Percentiles rank a stretch among this genome's conserved stretches.
phyloP scores from a whole-genome alignment of 352 stramenopile genomes.

The Globisporangium viniferum region DNA sequence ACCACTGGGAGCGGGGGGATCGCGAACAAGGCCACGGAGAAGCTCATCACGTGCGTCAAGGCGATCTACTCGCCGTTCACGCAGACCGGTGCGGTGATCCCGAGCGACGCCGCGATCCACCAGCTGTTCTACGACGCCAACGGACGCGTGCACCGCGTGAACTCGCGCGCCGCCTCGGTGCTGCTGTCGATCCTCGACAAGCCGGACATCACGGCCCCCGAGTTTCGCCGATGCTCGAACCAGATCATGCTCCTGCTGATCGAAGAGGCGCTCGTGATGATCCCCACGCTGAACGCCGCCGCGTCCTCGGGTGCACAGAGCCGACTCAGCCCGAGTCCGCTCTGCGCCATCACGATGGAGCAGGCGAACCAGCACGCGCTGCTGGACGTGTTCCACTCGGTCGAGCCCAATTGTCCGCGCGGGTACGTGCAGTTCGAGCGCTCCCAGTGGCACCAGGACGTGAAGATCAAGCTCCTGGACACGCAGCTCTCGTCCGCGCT shows the following conservation, averaged over 20 bases:
- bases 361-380: conserved; percentile 15
- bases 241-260: conserved; percentile 34
- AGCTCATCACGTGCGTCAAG: conserved; percentile 20
- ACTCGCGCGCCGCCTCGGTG: conserved; percentile 16
- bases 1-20: background rate
- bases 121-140: background rate
- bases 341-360: conserved; percentile 13
- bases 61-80: conserved; percentile 19
- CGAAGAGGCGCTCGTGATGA: conserved; percentile 32
- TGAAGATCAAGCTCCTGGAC: conserved; percentile 18
- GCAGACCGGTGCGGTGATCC: background rate
- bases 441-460: conserved; percentile 18
- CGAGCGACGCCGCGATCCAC: background rate
- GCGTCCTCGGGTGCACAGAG: background rate
- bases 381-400: conserved; percentile 24
- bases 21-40: conserved; percentile 8
- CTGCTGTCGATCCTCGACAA: conserved; percentile 21
- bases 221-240: conserved; percentile 27
- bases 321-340: conserved; percentile 1
- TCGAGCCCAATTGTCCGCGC: conserved; percentile 28
- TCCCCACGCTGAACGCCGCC: conserved; percentile 13
- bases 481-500: conserved; percentile 17
- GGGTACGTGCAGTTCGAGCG: conserved; percentile 21
- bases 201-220: conserved; percentile 11
- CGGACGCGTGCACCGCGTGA: conserved; percentile 16